A percentile compares a stretch with the other conserved stretches of the same genome.
phyloP scores from a whole-genome alignment of 1,284 basidiomycete species.

The Trametes hirsuta region DNA sequence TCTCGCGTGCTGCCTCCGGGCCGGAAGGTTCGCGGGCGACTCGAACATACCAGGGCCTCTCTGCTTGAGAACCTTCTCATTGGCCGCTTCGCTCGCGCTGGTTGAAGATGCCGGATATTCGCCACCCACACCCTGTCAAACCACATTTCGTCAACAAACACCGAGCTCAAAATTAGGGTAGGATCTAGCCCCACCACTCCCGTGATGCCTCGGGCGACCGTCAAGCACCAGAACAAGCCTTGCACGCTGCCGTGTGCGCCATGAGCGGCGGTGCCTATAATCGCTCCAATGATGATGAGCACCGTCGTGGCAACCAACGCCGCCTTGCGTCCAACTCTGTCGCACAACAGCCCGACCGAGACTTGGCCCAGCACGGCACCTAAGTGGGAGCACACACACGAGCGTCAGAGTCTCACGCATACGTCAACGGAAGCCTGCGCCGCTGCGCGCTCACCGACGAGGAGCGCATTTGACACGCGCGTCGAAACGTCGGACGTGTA shows the following conservation, averaged over 20 bases:
- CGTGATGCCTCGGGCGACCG: slow-evolving; percentile 71
- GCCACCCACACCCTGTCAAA: slow-evolving; percentile 65
- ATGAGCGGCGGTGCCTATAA: slow-evolving; percentile 72
- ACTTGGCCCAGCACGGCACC: slow-evolving; percentile 73
- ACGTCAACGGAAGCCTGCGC: slow-evolving; percentile 4
- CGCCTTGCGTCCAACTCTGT: slow-evolving; percentile 72
- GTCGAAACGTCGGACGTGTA: slow-evolving; percentile 70
- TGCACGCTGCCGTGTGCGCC: slow-evolving; percentile 58
- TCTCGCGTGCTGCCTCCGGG: neutral
- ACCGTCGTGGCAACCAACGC: slow-evolving; percentile 73
- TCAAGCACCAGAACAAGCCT: slow-evolving; percentile 80
- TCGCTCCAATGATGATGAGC: slow-evolving; percentile 73
- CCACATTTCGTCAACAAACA: neutral
- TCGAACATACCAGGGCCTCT: slow-evolving; percentile 58
- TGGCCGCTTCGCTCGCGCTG: slow-evolving; percentile 71
- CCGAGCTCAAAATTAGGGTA: neutral
- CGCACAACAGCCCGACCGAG: slow-evolving; percentile 69
- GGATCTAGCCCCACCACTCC: slow-evolving; percentile 56
- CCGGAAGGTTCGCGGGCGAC: neutral
- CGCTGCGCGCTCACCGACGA: slow-evolving; percentile 54
- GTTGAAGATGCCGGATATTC: slow-evolving; percentile 79
- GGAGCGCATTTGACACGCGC: slow-evolving; percentile 72
- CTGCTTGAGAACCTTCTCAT: slow-evolving; percentile 64
- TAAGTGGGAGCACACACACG: slow-evolving; percentile 27
- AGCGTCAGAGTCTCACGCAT: slow-evolving; percentile 10